Percentiles rank a stretch among this genome's conserved stretches.
phyloP scores from a whole-genome alignment of 2,329 filamentous ascomycete genomes.

The Juglanconis sp. region DNA sequence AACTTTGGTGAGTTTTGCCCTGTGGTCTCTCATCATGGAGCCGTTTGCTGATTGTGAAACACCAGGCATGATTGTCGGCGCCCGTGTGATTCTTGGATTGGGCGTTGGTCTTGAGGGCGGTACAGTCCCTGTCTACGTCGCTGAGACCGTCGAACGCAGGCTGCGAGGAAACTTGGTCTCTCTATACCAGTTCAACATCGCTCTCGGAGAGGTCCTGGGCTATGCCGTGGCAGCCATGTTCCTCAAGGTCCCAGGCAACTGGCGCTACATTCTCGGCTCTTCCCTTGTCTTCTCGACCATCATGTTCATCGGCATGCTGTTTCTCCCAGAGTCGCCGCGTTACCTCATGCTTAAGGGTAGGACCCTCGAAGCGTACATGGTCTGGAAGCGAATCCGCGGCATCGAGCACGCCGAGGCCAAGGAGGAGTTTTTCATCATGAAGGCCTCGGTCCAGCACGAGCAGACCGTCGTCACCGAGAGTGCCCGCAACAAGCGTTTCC shows the following conservation, averaged over 20 bases:
- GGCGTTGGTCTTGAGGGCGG: conserved; percentile 72
- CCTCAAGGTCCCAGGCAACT: conserved; percentile 65
- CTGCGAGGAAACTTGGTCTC: conserved; percentile 71
- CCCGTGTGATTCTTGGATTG: conserved; percentile 65
- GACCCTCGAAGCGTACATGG: conserved; percentile 58
- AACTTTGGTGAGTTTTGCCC: conserved; percentile 49
- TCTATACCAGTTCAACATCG: conserved; percentile 74
- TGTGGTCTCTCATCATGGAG: neutral
- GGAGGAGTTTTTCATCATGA: conserved; percentile 72
- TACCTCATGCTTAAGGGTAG: conserved; percentile 67
- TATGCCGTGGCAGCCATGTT: conserved; percentile 73
- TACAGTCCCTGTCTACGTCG: conserved; percentile 72
- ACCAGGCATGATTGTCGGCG: conserved; percentile 62
- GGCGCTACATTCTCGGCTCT: conserved; percentile 71
- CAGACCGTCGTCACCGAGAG: conserved; percentile 51
- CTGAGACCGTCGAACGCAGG: conserved; percentile 65
- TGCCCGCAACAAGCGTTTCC: conserved; percentile 52
- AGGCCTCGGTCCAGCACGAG: conserved; percentile 56
- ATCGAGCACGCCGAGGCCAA: conserved; percentile 52
- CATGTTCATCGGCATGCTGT: conserved; percentile 63
- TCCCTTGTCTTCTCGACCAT: conserved; percentile 68
- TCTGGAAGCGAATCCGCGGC: conserved; percentile 72
- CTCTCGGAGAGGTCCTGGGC: conserved; percentile 69
- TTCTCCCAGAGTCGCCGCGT: conserved; percentile 67
- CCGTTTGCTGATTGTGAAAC: neutral